Evolutionary conservation across 176 grass and related monocot genomes (phyloP), one percentile per base, ranked within the genome.

Genomic region (Oryza punctata): DNA sequence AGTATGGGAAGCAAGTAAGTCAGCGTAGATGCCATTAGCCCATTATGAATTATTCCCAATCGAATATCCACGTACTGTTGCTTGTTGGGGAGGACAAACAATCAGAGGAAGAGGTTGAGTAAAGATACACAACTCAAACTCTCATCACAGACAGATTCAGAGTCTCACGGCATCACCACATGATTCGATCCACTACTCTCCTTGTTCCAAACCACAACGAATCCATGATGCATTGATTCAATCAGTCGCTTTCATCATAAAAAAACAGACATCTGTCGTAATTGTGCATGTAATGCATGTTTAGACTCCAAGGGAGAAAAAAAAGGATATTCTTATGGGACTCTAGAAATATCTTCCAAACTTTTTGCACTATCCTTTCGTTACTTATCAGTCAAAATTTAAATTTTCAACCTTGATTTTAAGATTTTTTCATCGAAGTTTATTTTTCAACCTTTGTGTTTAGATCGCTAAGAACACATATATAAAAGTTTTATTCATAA

Each of bases 81-180:
- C 81, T 80, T 84, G 75, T 79, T 27, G 21, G 70, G 73, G 25
- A 68, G 25, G 45, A 33, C 60, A 73, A 60, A 5, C 1, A 57
- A 50, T 47, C 45, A 47, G 19, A 59, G 19, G 21, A 8, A 12
- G 23, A 15, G 69, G 37, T 84, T 79, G 81, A 75, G 87, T 84
- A 57, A 67, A 68, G 60, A 57, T 28, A 71, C 49, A 37, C 18
- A 74, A 30, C 38, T 64, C 54, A 60, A 40, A 47, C 37, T 38
- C 37, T 9, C 37, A 38, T 38, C 37, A 38, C 37, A 38, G 37
- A 8, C 33, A 35, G 33, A 35, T 38, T 38, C 37, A 38, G 37
- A 38, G 37, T 9, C 37, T 38, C 37, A 79, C 81, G 75, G 75
- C 75, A 67, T 74, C 59, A 11, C 19, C 25, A 26, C 63, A 69